Evolutionary conservation across 2,329 filamentous ascomycete species (phyloP).

Genomic region (Sclerotiophoma versabilis): DNA sequence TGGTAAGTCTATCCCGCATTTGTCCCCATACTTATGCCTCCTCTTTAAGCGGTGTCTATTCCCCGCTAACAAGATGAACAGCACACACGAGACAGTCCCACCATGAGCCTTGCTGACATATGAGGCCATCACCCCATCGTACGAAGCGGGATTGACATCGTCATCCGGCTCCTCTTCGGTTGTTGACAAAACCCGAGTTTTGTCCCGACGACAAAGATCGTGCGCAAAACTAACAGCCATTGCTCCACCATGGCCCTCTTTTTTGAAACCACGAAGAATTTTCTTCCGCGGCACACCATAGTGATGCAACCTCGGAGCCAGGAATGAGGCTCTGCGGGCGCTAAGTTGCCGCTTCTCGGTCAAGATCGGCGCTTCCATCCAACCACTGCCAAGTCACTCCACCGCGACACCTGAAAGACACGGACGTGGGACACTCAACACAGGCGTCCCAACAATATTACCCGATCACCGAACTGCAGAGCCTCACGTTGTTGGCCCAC

Average conservation of each 20-base stretch:
- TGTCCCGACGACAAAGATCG: conserved; percentile 21
- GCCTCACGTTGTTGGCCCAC: conserved; percentile 6
- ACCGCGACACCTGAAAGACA: conserved; percentile 2
- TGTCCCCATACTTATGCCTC: conserved; percentile 5
- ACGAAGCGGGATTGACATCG: conserved; percentile 6
- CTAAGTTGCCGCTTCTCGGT: conserved; percentile 23
- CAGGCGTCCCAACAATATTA: conserved; percentile 10
- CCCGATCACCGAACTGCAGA: conserved; percentile 8
- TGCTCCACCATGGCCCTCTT: conserved; percentile 31
- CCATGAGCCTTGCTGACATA: conserved; percentile 1
- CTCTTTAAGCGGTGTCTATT: conserved; percentile 5
- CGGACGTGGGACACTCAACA: conserved; percentile 5
- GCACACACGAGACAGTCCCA: conserved; percentile 9
- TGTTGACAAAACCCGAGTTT: conserved; percentile 16
- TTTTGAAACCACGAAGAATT: conserved; percentile 28
- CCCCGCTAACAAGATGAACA: conserved; percentile 12
- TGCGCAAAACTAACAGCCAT: conserved; percentile 11
- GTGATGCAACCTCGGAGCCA: conserved; percentile 30
- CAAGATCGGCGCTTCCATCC: conserved; percentile 29
- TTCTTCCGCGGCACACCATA: conserved; percentile 22
- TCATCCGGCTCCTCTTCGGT: conserved; percentile 18
- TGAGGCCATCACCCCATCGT: conserved; percentile 8
- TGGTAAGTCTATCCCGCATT: conserved; percentile 12
- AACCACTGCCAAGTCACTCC: conserved; percentile 14
- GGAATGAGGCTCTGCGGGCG: conserved; percentile 21